These are phyloP conservation scores for Cladosporium sp. DNA, from an alignment of 2,329 filamentous ascomycete genomes.

Conservation along the genomic window DNA sequence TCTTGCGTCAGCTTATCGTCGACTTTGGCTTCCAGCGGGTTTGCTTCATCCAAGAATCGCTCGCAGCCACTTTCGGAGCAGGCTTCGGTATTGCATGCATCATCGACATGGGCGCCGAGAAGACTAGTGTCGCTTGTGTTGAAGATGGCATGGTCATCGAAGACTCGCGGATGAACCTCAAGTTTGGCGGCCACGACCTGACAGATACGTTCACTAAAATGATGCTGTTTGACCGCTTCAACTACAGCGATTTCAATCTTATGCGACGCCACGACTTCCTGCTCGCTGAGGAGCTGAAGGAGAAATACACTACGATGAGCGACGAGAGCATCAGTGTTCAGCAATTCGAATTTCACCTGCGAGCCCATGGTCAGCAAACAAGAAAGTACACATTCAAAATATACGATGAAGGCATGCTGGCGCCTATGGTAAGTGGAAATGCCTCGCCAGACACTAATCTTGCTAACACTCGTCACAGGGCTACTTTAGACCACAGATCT, in stretches of 20 bases:
- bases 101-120: constrained; percentile 94
- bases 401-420: constrained; percentile 93
- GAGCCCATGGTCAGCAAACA: constrained; percentile 83
- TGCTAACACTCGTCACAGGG: constrained; percentile 48
- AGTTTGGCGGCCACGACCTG: constrained; percentile 88
- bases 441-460: too few relatives aligned
- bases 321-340: constrained; percentile 88
- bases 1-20: constrained; percentile 80
- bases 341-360: constrained; percentile 84
- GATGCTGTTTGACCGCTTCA: constrained; percentile 96
- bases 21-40: constrained; percentile 88
- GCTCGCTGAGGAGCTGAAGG: constrained; percentile 92
- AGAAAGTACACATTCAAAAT: constrained; percentile 94
- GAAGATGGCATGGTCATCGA: constrained; percentile 95
- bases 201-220: constrained; percentile 96
- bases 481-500: constrained; percentile 85
- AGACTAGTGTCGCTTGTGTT: constrained; percentile 95
- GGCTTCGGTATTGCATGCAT: constrained; percentile 93
- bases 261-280: constrained; percentile 87
- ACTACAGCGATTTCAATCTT: constrained; percentile 92
- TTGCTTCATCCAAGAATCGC: constrained; percentile 93
- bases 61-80: constrained; percentile 91
- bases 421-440: constrained; percentile 65
- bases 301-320: constrained; percentile 86
- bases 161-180: constrained; percentile 91